phyloP scores from a whole-genome alignment of 2,329 filamentous ascomycete species.

The Epichloe sibirici region DNA sequence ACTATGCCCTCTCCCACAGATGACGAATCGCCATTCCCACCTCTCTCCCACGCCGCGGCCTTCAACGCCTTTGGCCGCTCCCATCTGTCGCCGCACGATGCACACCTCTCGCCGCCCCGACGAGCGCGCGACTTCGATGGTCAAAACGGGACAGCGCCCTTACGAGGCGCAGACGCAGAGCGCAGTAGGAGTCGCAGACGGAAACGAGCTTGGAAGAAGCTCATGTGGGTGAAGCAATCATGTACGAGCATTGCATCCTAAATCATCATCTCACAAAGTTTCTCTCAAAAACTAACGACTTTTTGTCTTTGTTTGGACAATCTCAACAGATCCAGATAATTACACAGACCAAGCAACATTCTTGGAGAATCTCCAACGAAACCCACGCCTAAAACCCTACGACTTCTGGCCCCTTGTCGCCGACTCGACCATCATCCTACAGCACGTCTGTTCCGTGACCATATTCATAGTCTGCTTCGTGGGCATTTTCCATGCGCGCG shows the following conservation, averaged over 20 bases:
- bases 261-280: neutral
- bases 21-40: conserved; percentile 25
- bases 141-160: conserved; percentile 23
- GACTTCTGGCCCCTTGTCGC: conserved; percentile 96
- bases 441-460: conserved; percentile 88
- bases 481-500: conserved; percentile 72
- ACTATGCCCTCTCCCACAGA: conserved; percentile 26
- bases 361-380: conserved; percentile 87
- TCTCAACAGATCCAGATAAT: conserved; percentile 76
- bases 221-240: conserved; percentile 95
- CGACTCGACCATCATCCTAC: conserved; percentile 91
- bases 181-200: conserved; percentile 55
- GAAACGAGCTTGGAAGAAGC: conserved; percentile 79
- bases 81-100: conserved; percentile 74
- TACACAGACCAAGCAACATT: conserved; percentile 97
- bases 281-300: neutral
- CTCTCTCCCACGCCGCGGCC: conserved; percentile 17
- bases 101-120: conserved; percentile 57
- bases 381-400: conserved; percentile 85
- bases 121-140: conserved; percentile 19
- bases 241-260: conserved; percentile 39
- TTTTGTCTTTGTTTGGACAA: neutral
- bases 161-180: conserved; percentile 36
- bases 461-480: conserved; percentile 94
- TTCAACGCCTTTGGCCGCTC: conserved; percentile 40